These are phyloP conservation scores for Xylaria venustula DNA, from an alignment of 495 filamentous ascomycete genomes.

Conservation along the genomic window DNA sequence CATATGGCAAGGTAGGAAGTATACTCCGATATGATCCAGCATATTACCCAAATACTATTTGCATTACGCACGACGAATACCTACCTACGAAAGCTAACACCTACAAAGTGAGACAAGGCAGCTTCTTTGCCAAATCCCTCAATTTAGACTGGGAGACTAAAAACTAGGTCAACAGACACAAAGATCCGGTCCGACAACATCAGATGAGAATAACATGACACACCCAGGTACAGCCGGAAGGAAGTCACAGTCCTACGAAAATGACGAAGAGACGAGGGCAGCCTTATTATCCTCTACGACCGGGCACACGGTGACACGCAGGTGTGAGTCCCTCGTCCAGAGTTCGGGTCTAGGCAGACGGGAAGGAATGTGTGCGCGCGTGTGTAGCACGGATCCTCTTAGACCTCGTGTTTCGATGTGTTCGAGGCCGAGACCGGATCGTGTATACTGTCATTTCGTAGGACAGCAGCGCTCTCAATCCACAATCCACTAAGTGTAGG, in stretches of 20 bases:
- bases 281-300: not conserved
- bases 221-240: too few species aligned
- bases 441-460: not conserved
- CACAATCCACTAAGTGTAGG: not conserved
- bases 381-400: not conserved
- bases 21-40: too few species aligned
- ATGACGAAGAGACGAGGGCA: not conserved
- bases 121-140: too few species aligned
- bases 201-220: not conserved
- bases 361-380: not conserved
- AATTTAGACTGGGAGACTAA: too few species aligned
- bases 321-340: not conserved
- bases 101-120: too few species aligned
- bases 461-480: too few species aligned
- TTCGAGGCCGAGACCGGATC: not conserved
- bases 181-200: too few species aligned
- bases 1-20: too few species aligned
- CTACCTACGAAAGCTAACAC: too few species aligned
- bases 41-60: too few species aligned
- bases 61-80: too few species aligned
- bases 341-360: constrained; percentile 5
- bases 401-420: not conserved
- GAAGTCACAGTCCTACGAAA: not conserved
- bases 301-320: constrained; percentile 5
- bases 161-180: too few species aligned